These are phyloP conservation scores for Venturia carpophila DNA, from an alignment of 2,329 filamentous ascomycete genomes.

Conservation along the genomic window DNA sequence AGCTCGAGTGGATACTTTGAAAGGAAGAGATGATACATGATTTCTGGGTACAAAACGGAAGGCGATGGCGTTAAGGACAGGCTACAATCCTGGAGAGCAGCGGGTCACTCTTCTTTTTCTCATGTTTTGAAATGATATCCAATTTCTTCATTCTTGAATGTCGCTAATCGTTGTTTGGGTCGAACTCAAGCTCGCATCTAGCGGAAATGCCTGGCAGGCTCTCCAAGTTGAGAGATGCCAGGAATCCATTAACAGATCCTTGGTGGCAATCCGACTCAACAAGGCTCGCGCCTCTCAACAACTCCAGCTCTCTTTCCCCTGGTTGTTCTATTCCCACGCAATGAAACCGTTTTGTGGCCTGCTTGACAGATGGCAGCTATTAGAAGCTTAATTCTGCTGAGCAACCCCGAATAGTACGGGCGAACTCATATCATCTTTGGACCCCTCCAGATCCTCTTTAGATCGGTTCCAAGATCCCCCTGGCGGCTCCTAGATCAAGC, in stretches of 20 bases:
- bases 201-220: neutral
- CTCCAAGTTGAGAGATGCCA: neutral
- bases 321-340: neutral
- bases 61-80: neutral
- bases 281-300: neutral
- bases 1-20: constrained; percentile 86
- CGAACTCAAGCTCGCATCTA: neutral
- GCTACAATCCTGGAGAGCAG: neutral
- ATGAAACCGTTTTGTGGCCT: neutral
- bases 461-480: too few species aligned
- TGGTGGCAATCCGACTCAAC: neutral
- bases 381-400: neutral
- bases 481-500: too few species aligned
- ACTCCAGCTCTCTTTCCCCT: neutral
- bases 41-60: neutral
- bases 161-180: neutral
- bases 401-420: neutral
- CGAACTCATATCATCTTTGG: too few species aligned
- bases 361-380: neutral
- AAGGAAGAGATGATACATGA: constrained; percentile 53
- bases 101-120: neutral
- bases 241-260: neutral
- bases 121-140: constrained; percentile 12
- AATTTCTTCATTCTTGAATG: neutral
- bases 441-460: too few species aligned